phyloP scores from a whole-genome alignment of 306 rosid genomes.

The Begonia masoniana region DNA sequence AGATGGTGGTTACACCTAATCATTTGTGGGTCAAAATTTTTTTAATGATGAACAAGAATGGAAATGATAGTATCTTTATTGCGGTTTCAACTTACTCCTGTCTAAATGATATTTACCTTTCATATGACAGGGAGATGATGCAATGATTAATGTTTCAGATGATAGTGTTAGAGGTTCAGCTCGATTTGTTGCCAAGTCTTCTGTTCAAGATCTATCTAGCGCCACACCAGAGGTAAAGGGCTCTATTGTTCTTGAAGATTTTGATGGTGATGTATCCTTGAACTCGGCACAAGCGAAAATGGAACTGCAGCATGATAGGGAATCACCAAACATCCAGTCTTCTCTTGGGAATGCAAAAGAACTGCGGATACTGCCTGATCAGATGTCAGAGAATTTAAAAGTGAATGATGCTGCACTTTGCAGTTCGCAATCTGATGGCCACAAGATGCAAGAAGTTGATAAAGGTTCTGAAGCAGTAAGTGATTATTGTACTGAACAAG shows the following conservation, averaged over 20 bases:
- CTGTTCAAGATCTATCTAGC: conserved; percentile 21
- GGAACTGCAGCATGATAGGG: conserved; percentile 35
- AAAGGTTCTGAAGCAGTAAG: conserved; percentile 28
- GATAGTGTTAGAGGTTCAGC: conserved; percentile 14
- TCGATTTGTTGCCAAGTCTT: conserved; percentile 26
- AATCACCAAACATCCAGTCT: conserved; percentile 29
- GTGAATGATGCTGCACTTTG: conserved; percentile 23
- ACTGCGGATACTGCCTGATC: conserved; percentile 29
- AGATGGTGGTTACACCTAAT: too few relatives aligned
- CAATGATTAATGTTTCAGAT: conserved; percentile 20
- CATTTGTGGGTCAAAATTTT: too few relatives aligned
- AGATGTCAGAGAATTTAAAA: conserved; percentile 27
- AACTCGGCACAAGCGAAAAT: conserved; percentile 35
- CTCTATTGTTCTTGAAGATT: conserved; percentile 30
- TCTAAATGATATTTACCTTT: neutral
- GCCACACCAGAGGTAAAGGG: conserved; percentile 26
- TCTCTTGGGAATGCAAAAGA: conserved; percentile 28
- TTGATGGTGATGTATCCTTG: conserved; percentile 19
- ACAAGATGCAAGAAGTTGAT: conserved; percentile 27
- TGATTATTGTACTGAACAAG: conserved; percentile 30
- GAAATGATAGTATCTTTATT: too few relatives aligned
- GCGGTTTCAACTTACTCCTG: too few relatives aligned
- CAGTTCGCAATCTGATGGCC: conserved; percentile 30
- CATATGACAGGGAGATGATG: conserved; percentile 34
- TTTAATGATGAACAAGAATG: too few relatives aligned